phyloP scores from a whole-genome alignment of 192 early-diverging fungal genomes.

The Coemansia sp. region DNA sequence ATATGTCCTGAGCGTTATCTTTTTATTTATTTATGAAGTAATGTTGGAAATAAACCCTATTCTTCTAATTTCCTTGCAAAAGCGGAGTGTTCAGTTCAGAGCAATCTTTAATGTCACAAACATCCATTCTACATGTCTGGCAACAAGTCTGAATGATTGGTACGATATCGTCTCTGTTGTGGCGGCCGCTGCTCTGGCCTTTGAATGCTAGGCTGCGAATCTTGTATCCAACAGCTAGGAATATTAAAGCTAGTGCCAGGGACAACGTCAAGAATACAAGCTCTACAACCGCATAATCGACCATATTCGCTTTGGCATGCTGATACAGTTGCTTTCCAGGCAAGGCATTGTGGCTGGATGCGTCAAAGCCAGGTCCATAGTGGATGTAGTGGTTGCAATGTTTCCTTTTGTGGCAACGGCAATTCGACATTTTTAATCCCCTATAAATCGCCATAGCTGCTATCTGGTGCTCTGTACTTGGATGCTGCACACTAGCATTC shows the following conservation, averaged over 20 bases:
- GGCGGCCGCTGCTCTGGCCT: conserved; percentile 13
- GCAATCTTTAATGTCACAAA: not conserved
- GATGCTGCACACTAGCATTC: not conserved
- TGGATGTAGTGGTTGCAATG: conserved; percentile 9
- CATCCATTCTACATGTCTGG: not conserved
- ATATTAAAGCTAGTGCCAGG: conserved; percentile 23
- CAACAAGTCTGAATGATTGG: not conserved
- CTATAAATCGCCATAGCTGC: not conserved
- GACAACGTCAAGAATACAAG: conserved; percentile 26
- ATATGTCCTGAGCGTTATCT: no score
- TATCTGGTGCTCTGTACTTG: not conserved
- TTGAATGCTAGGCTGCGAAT: conserved; percentile 35
- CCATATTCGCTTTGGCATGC: not conserved
- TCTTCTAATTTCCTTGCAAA: conserved; percentile 1
- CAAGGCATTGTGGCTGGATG: not conserved
- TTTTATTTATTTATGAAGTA: not conserved
- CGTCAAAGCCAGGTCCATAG: not conserved
- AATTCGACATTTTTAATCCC: not conserved
- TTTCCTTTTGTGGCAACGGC: conserved; percentile 6
- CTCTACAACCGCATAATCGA: conserved; percentile 22
- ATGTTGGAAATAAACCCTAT: not conserved
- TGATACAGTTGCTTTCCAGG: not conserved
- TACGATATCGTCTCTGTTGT: conserved; percentile 16
- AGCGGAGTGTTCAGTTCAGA: conserved; percentile 1
- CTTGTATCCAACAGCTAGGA: conserved; percentile 40